Evolutionary conservation across 1,139 yeast species (phyloP), one percentile per base, ranked within the genome.

Genomic region (Magnusiomyces fungicola): DNA sequence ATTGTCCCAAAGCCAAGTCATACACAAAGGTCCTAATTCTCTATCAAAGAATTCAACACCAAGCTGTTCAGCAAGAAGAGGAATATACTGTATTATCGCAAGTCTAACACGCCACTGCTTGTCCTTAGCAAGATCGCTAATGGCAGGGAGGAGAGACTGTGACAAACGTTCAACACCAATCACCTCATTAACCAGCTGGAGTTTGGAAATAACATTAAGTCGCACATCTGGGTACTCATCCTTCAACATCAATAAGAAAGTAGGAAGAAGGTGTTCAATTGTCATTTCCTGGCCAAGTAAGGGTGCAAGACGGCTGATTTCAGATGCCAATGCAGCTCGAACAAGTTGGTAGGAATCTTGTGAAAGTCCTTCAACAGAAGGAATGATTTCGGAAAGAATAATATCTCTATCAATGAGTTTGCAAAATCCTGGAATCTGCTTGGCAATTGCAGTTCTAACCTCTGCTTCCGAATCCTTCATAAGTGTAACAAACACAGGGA

Each of bases 1-100:
- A 16, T 94, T 86, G 69, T 94, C 99, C 96, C 97, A 90, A 58
- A 94, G 74, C 97, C 98, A 94, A 22, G 92, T 85, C 80, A 94
- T 79, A 64, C 97, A 94, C 58, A 94, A 73, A 46, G 86, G 81
- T 55, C 95, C 90, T 59, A 94, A 74, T 61, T 92, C 96, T 62
- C 87, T 84, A 67, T 92, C 94, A 69, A 94, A 94, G 64, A 92
- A 89, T 22, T 88, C 81, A 51, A 85, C 92, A 33, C 98, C 98
- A 55, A 94, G 74, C 68, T 94, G 98, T 61, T 86, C 85, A n/a
- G 98, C 97, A 57, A 94, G 75, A 58, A 92, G 75, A 23, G 99
- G 99, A 59, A 90, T 88, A 68, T 94, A 94, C 66, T 94, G 96
- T 63, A 94, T 94, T 55, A 94, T 92, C 16, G 98, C 98, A 65